Percentiles rank a stretch among this genome's conserved stretches.
phyloP scores from a whole-genome alignment of 2,329 filamentous ascomycete genomes.

The Aspergillus texensis region DNA sequence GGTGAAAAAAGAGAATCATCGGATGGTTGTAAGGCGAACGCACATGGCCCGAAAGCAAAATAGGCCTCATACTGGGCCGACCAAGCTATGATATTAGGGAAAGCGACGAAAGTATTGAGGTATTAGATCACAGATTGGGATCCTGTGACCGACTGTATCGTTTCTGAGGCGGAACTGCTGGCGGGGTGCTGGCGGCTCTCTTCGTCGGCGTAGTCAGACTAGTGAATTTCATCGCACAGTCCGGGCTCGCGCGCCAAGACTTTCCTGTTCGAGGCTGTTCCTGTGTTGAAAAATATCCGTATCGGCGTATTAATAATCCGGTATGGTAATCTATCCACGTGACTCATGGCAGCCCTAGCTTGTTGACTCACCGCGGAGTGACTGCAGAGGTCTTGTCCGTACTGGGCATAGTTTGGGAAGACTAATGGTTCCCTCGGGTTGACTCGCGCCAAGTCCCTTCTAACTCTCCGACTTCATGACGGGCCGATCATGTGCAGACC shows the following conservation, averaged over 20 bases:
- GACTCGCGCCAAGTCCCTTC: background rate
- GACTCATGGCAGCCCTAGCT: constrained; percentile 28
- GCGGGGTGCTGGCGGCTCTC: constrained; percentile 29
- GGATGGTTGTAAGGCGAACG: constrained; percentile 32
- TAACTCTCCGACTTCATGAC: background rate
- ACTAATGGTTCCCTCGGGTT: background rate
- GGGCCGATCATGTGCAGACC: background rate
- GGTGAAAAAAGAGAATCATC: constrained; percentile 9
- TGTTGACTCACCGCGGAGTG: background rate
- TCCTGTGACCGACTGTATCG: constrained; percentile 27
- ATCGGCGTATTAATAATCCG: constrained; percentile 30
- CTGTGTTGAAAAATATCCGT: constrained; percentile 23
- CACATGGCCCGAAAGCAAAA: constrained; percentile 91
- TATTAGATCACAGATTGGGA: constrained; percentile 18
- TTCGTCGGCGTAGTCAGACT: constrained; percentile 31
- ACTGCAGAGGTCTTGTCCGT: background rate
- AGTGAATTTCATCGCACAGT: constrained; percentile 48
- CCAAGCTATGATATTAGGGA: constrained; percentile 24
- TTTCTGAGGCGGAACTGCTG: constrained; percentile 30
- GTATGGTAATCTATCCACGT: constrained; percentile 27
- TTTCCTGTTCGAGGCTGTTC: constrained; percentile 23
- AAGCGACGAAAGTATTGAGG: constrained; percentile 13
- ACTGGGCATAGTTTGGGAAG: background rate
- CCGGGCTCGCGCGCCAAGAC: constrained; percentile 38
- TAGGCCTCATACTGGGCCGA: constrained; percentile 81